Base-by-base conservation (phyloP, 306 rosid species). In the Cucurbita ficifolia region DNA sequence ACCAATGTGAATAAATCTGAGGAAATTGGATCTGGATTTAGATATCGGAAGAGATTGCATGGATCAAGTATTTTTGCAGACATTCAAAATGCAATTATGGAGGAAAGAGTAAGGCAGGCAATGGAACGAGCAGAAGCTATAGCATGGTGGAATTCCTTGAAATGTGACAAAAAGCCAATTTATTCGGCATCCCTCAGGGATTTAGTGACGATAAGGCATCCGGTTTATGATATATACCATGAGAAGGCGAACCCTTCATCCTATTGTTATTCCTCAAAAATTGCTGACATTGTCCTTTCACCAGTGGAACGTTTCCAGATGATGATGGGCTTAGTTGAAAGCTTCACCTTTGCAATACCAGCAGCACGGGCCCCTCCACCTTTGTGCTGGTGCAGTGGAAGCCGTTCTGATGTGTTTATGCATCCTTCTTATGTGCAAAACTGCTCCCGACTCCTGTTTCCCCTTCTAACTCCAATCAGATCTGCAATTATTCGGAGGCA, bases 111-210 rank as follows among this genome's bases (percentile, higher is more conserved):
- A 59, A 89, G 73, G 68, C 74, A 82, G 80, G 95, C 89, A 7
- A 86, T 85, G 92, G 89, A 91, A 75, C 90, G 83, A 50, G 90
- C 89, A 19, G 84, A 84, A 70, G 90, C 99, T 77, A 73, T 82
- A 76, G 97, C 99, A 40, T 94, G 99, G 99, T 94, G 97, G 99
- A 91, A 91, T 84, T 91, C 97, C 76, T 85, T 94, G 91, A 89
- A 88, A 77, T 94, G 97, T 72, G 77, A 80, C 53, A 89, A 53
- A 69, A 84, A 86, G 75, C 97, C 99, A 39, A 79, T 84, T 36
- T 89, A 87, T 82, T 87, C 99, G 62, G 83, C 87, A 0, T 79
- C 85, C 65, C 78, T 94, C 19, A 88, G 95, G 90, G 88, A 86
- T n/a, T 82, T 85, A 79, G 91, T 94, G 76, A 85, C 87, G 61